Conservation (phyloP, 805 yeast genomes). For the Ogataea dorogensis region DNA sequence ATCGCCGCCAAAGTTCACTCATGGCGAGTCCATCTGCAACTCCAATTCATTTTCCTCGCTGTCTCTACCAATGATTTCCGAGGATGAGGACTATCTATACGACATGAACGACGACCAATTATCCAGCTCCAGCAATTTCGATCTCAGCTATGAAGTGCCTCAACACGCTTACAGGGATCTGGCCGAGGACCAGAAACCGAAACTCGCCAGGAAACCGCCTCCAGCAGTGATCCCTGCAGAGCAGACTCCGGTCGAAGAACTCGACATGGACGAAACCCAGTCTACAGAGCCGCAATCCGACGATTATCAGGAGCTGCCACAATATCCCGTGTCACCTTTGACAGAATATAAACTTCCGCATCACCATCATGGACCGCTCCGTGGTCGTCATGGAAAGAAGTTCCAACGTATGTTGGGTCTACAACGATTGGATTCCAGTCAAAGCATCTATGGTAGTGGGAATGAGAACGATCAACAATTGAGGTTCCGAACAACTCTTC, state of each 20-base stretch:
- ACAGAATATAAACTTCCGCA: constrained; percentile 18
- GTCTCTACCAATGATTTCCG: constrained; percentile 23
- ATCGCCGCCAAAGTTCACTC: constrained; percentile 8
- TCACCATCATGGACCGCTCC: constrained; percentile 26
- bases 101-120: constrained; percentile 1
- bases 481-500: constrained; percentile 50
- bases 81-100: constrained; percentile 16
- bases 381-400: constrained; percentile 24
- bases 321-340: constrained; percentile 21
- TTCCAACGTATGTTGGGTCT: constrained; percentile 25
- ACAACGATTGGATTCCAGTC: constrained; percentile 16
- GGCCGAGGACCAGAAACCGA: no score
- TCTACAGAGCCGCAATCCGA: background rate
- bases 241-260: background rate
- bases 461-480: constrained; percentile 28
- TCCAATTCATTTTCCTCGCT: constrained; percentile 21
- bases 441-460: constrained; percentile 1
- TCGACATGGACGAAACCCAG: background rate
- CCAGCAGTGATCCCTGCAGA: constrained; percentile 7
- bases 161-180: constrained; percentile 2
- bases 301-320: constrained; percentile 18
- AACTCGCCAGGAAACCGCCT: constrained; percentile 21
- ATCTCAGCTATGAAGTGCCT: constrained; percentile 6
- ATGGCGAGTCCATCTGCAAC: constrained; percentile 7
- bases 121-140: constrained; percentile 3